Conservation (phyloP, 805 yeast genomes). For the Pichia ethanolica region DNA sequence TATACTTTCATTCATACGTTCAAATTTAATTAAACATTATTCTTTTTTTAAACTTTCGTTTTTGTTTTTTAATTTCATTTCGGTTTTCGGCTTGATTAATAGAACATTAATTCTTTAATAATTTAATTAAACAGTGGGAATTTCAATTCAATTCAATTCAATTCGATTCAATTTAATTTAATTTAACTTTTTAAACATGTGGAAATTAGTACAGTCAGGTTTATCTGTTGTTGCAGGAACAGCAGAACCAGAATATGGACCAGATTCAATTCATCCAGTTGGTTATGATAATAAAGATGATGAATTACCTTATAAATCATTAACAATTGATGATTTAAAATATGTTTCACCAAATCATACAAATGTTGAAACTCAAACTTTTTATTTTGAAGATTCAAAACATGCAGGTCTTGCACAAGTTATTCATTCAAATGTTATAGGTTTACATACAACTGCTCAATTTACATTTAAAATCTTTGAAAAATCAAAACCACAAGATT, state of each 20-base stretch:
- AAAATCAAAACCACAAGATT: constrained; percentile 41
- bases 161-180: too few species aligned
- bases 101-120: too few species aligned
- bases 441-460: constrained; percentile 84
- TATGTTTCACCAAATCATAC: constrained; percentile 75
- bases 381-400: constrained; percentile 66
- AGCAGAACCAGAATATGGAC: constrained; percentile 95
- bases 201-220: constrained; percentile 30
- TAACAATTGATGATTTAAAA: constrained; percentile 59
- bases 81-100: too few species aligned
- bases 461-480: constrained; percentile 81
- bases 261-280: constrained; percentile 85
- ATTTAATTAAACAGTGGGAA: too few species aligned
- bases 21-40: too few species aligned
- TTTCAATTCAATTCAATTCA: too few species aligned
- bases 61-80: too few species aligned
- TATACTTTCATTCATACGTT: too few species aligned
- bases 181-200: constrained; percentile 15
- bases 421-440: constrained; percentile 87
- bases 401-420: constrained; percentile 86
- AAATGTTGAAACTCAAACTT: constrained; percentile 92
- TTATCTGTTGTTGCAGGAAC: constrained; percentile 93
- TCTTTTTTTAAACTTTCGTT: too few species aligned
- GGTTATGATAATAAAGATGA: constrained; percentile 43
- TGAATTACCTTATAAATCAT: constrained; percentile 50